Evolutionary conservation across 192 early-diverging fungal species (phyloP).

Genomic region (Pilaira anomala): DNA sequence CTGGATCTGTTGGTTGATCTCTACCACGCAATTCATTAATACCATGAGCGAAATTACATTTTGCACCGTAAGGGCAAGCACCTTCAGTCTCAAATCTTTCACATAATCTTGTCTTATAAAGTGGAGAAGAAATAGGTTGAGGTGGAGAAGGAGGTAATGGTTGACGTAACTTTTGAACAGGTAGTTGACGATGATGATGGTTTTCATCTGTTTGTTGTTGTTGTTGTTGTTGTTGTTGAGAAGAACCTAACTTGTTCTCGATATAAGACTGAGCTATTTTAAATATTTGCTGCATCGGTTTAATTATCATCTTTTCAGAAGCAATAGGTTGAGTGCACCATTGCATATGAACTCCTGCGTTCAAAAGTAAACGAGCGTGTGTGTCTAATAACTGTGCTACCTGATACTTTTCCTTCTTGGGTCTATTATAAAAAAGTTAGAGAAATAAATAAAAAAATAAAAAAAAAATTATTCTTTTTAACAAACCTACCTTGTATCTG

Average conservation of each 20-base stretch:
- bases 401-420: constrained; percentile 79
- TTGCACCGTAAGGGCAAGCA: constrained; percentile 63
- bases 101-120: constrained; percentile 87
- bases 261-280: constrained; percentile 64
- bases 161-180: no score
- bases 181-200: no score
- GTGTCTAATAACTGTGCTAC: constrained; percentile 66
- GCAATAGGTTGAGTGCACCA: constrained; percentile 72
- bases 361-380: constrained; percentile 55
- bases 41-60: constrained; percentile 81
- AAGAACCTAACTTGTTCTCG: constrained; percentile 53
- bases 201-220: constrained; percentile 14
- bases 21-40: constrained; percentile 60
- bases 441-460: neutral
- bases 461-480: neutral
- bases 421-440: constrained; percentile 36
- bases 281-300: constrained; percentile 83
- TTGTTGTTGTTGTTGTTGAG: no score
- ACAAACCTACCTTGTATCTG: constrained; percentile 65
- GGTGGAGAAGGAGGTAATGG: no score
- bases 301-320: constrained; percentile 63
- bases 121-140: constrained; percentile 51
- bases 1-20: constrained; percentile 28
- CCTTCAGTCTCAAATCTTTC: constrained; percentile 79
- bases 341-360: constrained; percentile 65